Base-by-base conservation (phyloP, 768 basidiomycete species). In the Mycena capillaripes region DNA sequence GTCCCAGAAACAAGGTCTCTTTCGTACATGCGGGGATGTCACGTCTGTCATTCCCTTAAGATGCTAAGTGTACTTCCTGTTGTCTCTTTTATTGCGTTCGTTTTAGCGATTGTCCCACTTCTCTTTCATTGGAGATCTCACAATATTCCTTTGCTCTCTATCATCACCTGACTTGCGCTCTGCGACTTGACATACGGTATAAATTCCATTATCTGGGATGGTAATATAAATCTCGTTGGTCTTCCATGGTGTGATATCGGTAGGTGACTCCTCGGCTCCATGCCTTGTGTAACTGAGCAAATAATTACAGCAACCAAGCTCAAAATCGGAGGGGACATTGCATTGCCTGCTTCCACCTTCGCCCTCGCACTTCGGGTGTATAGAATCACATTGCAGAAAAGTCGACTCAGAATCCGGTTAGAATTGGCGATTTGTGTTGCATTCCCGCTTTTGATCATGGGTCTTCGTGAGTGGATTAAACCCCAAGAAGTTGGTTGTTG, bases 171-270 rank as follows among this genome's bases (percentile, higher is more conserved):
- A 83, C 75, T 84, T 0, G 76, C 81, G 29, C 58, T 81, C 25
- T 53, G 77, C 3, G 80, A 81, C 66, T 32, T 87, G 8, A 76
- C 82, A 11, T 79, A 79, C 67, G 83, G 81, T n/a, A 77, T 89
- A 36, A 82, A 89, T 75, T 59, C 84, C 11, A 73, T 86, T 7
- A 70, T 87, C 1, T 90, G 89, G 88, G 75, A 68, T 14, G 78
- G 83, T 59, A 86, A 82, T 65, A 73, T 80, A 17, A 69, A 71
- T 2, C 36, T 36, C 36, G 12, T 77, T 84, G 50, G 75, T 0
- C 83, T 81, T 11, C 77, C 82, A 36, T 89, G 86, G 85, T 89
- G 87, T 73, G 87, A 88, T 76, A 86, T 89, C 56, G 75, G 86
- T 88, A 64, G 60, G 86, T 76, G 17, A 8, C 57, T 21, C 30